Evolutionary conservation across 306 rosid species (phyloP), one percentile per base, ranked within the genome.

Genomic region (Gleditsia sinensis): DNA sequence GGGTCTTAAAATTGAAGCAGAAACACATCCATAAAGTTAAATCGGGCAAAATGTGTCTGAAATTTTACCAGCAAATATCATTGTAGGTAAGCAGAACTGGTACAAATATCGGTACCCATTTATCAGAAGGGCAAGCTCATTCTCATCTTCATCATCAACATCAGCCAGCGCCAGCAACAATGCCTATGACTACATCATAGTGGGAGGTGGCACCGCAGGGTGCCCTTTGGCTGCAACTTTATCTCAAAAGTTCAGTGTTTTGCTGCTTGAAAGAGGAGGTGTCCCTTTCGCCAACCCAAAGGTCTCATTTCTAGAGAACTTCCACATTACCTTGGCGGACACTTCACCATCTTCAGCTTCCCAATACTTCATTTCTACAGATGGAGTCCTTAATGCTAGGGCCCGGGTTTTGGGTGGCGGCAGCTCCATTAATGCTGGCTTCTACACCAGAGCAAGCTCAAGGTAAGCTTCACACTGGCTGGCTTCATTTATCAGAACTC

Each of bases 351-450:
- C 83, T 60, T 94, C 98, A 46, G 96, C 91, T 60, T 94, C 98
- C 6, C 98, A 94, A 67, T 72, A 60, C 51, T 94, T 94, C 65
- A 32, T 84, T 67, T 94, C 98, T 51, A 88, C 88, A 1, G 98
- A 94, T 78, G 98, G 98, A 13, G 98, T 94, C 49, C 72, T 83
- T 14, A 94, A 86, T 75, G 69, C 97, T 19, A 86, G 98, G 51
- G 98, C 80, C 33, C 88, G 98, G 71, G 88, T 94, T 51, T 76
- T 94, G 75, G 98, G 98, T 43, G 98, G 98, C 58, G 98, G 92
- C 0, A 78, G 80, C 61, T 24, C 80, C 80, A 91, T 94, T 75
- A 94, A 94, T 83, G 98, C 98, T 80, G 98, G 98, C 40, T 94
- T 94, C 89, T 94, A 94, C 81, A 91, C 97, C 4, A 83, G 98